Percentiles rank a stretch among this genome's conserved stretches.
phyloP scores from a whole-genome alignment of 352 stramenopile genomes.

The Phytophthora crassamura region DNA sequence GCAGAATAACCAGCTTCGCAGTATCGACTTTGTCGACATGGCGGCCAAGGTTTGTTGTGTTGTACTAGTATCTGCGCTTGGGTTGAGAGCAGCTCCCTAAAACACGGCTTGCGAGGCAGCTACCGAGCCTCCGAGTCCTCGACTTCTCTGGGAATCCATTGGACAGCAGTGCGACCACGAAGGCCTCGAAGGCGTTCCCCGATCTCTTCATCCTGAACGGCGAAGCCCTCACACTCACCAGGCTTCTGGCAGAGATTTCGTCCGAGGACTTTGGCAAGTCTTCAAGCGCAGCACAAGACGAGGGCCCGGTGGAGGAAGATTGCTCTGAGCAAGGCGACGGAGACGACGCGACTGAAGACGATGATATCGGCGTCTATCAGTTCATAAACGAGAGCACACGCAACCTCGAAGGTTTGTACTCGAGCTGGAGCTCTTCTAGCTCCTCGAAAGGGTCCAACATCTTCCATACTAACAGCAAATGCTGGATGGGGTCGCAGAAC shows the following conservation, averaged over 20 bases:
- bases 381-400: conserved; percentile 35
- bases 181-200: conserved; percentile 40
- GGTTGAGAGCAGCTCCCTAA: no score
- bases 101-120: conserved; percentile 13
- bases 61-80: no score
- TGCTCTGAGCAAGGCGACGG: not conserved
- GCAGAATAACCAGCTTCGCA: conserved; percentile 60
- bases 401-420: conserved; percentile 31
- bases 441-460: no score
- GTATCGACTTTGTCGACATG: conserved; percentile 51
- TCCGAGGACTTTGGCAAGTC: conserved; percentile 5
- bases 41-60: conserved; percentile 34
- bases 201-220: conserved; percentile 62
- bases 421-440: no score
- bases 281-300: not conserved
- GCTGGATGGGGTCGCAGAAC: conserved; percentile 11
- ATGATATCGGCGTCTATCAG: conserved; percentile 20
- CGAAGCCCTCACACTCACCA: conserved; percentile 54
- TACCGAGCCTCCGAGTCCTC: conserved; percentile 60
- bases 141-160: conserved; percentile 50
- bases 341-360: not conserved
- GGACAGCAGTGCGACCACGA: conserved; percentile 16
- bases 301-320: not conserved
- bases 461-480: no score
- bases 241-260: conserved; percentile 26